Percentiles rank a stretch among this genome's conserved stretches.
Evolutionary conservation across 2,329 filamentous ascomycete genomes (phyloP).

Genomic region (Coniella vitis): DNA sequence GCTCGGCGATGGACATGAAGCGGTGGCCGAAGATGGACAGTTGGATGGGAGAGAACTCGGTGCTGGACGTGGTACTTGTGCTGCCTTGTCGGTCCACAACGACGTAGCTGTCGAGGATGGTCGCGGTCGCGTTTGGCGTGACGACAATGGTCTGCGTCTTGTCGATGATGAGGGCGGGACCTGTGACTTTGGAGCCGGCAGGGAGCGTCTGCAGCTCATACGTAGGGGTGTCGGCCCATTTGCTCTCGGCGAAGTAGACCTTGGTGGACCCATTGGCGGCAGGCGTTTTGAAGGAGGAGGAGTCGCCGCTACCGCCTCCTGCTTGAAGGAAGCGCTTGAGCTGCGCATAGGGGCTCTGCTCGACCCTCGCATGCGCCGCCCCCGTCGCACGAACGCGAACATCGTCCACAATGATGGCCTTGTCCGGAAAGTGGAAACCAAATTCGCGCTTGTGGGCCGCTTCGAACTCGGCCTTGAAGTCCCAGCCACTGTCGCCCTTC

Average conservation of each 20-base stretch:
- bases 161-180: constrained; percentile 62
- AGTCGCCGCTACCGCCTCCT: too few species aligned
- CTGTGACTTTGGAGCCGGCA: constrained; percentile 53
- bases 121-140: constrained; percentile 49
- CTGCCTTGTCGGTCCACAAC: constrained; percentile 29
- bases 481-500: constrained; percentile 18
- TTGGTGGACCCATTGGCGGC: constrained; percentile 8
- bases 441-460: constrained; percentile 34
- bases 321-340: constrained; percentile 3
- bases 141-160: constrained; percentile 67
- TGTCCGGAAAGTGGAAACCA: constrained; percentile 31
- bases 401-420: constrained; percentile 33
- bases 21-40: constrained; percentile 72
- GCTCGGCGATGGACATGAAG: constrained; percentile 80
- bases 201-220: constrained; percentile 59
- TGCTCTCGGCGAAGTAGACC: constrained; percentile 17
- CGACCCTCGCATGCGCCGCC: neutral
- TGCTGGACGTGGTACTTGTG: constrained; percentile 54
- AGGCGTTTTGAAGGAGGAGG: neutral
- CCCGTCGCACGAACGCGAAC: constrained; percentile 33
- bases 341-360: constrained; percentile 9
- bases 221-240: constrained; percentile 49
- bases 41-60: constrained; percentile 69
- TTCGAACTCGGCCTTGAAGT: constrained; percentile 29
- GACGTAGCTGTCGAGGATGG: constrained; percentile 37